phyloP scores from a whole-genome alignment of 1,139 yeast species.

The Taphrina wiesneri region DNA sequence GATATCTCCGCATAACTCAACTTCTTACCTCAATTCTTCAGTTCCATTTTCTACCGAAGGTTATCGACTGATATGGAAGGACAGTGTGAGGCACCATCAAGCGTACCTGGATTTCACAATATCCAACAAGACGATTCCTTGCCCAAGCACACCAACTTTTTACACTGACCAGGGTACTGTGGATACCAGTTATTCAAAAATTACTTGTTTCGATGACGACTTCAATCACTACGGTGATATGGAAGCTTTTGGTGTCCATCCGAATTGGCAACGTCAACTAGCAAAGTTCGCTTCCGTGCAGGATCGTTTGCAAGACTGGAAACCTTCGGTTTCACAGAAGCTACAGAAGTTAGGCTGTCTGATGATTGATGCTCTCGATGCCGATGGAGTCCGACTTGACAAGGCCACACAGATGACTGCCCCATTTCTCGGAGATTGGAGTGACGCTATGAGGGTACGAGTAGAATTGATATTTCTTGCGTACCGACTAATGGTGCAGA shows the following conservation, averaged over 20 bases:
- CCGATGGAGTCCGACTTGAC: constrained; percentile 34
- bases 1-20: not conserved
- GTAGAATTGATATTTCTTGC: not conserved
- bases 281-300: constrained; percentile 36
- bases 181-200: constrained; percentile 2
- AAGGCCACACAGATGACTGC: constrained; percentile 37
- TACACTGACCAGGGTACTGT: constrained; percentile 27
- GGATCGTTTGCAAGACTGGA: constrained; percentile 35
- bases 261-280: constrained; percentile 36
- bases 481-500: not conserved
- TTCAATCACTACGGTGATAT: constrained; percentile 35
- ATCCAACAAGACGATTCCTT: constrained; percentile 17
- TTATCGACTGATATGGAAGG: constrained; percentile 14
- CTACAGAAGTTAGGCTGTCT: constrained; percentile 30
- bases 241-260: constrained; percentile 36
- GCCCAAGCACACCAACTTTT: constrained; percentile 18
- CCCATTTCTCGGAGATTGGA: constrained; percentile 34
- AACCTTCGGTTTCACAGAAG: constrained; percentile 28
- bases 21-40: constrained; percentile 18
- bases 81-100: constrained; percentile 5
- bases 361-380: constrained; percentile 28
- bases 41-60: constrained; percentile 28
- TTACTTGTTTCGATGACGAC: constrained; percentile 31
- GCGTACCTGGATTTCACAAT: constrained; percentile 29
- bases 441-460: constrained; percentile 18